Evolutionary conservation across 208 protist species (phyloP).

Genomic region (Trypanosoma scelopori): DNA sequence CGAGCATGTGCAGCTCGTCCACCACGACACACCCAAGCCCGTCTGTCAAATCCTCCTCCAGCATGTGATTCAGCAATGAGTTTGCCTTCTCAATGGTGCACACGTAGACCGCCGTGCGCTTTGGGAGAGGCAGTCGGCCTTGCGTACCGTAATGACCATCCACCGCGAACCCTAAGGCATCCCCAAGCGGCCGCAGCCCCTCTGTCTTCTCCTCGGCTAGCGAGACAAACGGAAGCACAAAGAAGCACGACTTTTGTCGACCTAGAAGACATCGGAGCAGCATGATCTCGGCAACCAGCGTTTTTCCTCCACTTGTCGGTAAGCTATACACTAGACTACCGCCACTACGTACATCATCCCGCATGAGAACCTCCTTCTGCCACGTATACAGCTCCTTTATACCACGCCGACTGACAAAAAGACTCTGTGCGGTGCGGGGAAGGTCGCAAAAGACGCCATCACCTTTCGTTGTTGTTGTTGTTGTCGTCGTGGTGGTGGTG

Average conservation of each 20-base stretch:
- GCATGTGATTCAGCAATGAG: slow-evolving; percentile 82
- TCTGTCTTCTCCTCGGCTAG: slow-evolving; percentile 90
- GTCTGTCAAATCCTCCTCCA: slow-evolving; percentile 52
- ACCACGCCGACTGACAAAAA: slow-evolving; percentile 46
- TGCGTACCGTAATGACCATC: slow-evolving; percentile 80
- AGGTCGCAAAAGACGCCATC: slow-evolving; percentile 54
- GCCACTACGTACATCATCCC: slow-evolving; percentile 47
- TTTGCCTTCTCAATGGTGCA: slow-evolving; percentile 96
- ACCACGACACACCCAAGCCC: slow-evolving; percentile 89
- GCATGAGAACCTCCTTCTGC: slow-evolving; percentile 80
- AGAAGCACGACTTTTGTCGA: slow-evolving; percentile 67
- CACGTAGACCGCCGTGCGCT: slow-evolving; percentile 57
- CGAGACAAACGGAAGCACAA: slow-evolving; percentile 93
- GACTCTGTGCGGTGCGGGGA: slow-evolving; percentile 32
- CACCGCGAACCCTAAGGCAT: slow-evolving; percentile 70
- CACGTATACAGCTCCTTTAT: slow-evolving; percentile 76
- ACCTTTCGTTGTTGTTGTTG: neutral
- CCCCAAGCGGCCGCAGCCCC: slow-evolving; percentile 58
- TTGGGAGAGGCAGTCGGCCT: slow-evolving; percentile 63
- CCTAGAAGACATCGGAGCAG: slow-evolving; percentile 83
- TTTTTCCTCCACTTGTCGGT: slow-evolving; percentile 93
- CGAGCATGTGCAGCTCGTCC: slow-evolving; percentile 96
- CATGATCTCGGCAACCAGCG: slow-evolving; percentile 92
- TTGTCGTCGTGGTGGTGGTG: neutral
- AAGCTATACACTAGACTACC: slow-evolving; percentile 88